Evolutionary conservation across 2,329 filamentous ascomycete species (phyloP), one percentile per base, ranked within the genome.

Genomic region (Clonostachys chloroleuca): DNA sequence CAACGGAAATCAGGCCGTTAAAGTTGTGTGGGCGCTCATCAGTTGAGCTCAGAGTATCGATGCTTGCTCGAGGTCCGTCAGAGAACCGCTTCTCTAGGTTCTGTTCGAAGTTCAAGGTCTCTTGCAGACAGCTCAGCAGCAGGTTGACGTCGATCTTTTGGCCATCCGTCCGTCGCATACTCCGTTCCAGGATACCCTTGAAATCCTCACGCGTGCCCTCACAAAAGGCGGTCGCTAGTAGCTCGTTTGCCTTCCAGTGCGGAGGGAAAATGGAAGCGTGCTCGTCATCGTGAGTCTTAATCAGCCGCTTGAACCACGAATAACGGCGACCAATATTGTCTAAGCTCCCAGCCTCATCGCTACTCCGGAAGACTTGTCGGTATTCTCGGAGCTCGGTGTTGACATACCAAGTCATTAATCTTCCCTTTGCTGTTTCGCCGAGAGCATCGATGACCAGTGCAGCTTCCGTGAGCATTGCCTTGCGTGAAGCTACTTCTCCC

Each of bases 341-440:
- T 61, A 99, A 69, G 51, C 86, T 96, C 7, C 92, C 94, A 6
- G 94, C 94, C 71, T 99, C 94, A 62, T 99, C 94, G 59, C 94
- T 97, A 36, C 92, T 92, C 39, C 92, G 81, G 67, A 99, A 99
- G 1, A 99, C 89, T 60, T 95, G 90, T 45, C 94, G 81, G 63
- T 99, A 99, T 69, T 99, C 94, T 44, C 94, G 82, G 54, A 99
- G 73, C 69, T 96, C 89, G 3, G 94, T 96, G 63, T 99, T 99
- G 69, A 95, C 91, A 64, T 99, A 99, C 94, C 94, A 99, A 12
- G 88, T 94, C 60, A 96, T 80, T 37, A 99, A 72, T 42, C 94
- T 78, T 8, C 84, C 79, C 56, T 88, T 83, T 20, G 94, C 94
- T 59, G 86, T 83, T 39, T 97, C 92, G 2, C 94, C 94, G 17